Evolutionary conservation across 1,139 yeast genomes (phyloP).

Genomic region (Candida sanyaensis): DNA sequence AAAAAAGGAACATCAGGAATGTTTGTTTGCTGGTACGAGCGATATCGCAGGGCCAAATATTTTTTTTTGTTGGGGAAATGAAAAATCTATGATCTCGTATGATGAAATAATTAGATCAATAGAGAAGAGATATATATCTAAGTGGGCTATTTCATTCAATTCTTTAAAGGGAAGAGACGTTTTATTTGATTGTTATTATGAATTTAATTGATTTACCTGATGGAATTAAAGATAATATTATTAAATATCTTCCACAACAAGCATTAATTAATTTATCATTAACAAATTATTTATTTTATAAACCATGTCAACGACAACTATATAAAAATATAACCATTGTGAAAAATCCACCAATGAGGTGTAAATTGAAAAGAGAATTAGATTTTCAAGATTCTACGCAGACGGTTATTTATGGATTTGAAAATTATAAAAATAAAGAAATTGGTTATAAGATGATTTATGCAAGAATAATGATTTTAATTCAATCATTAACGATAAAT

Average conservation of each 20-base stretch:
- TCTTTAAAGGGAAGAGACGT: no score
- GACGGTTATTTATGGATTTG: conserved; percentile 28
- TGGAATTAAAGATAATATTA: conserved; percentile 13
- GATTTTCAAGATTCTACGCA: conserved; percentile 27
- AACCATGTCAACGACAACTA: conserved; percentile 33
- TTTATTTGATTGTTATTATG: background rate
- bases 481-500: conserved; percentile 29
- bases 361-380: conserved; percentile 14
- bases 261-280: conserved; percentile 34
- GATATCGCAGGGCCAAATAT: no score
- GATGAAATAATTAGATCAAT: background rate
- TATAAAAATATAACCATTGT: conserved; percentile 32
- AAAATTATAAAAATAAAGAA: conserved; percentile 6
- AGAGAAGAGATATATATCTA: background rate
- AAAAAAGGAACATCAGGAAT: no score
- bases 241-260: conserved; percentile 35
- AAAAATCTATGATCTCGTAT: no score
- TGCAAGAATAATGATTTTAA: conserved; percentile 31
- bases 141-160: no score
- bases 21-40: no score
- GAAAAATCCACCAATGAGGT: conserved; percentile 22
- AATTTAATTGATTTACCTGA: background rate
- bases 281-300: conserved; percentile 38
- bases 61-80: background rate
- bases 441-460: conserved; percentile 25